A percentile compares a stretch with the other conserved stretches of the same genome.
phyloP scores from a whole-genome alignment of 2,329 filamentous ascomycete genomes.

The Aspergillus sp. region DNA sequence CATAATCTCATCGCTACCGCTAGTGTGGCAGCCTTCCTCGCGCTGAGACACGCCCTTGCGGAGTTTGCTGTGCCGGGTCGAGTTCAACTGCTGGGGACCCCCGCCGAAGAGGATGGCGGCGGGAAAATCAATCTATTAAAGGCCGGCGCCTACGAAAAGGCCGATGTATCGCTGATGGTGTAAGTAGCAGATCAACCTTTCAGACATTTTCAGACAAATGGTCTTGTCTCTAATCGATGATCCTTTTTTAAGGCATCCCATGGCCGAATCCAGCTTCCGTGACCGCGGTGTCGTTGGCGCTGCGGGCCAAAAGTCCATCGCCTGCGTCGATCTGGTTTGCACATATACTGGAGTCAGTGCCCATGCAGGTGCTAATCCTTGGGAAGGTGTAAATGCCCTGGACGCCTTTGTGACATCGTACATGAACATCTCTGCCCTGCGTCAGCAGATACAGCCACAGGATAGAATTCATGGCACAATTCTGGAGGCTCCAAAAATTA shows the following conservation, averaged over 20 bases:
- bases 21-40: conserved; percentile 43
- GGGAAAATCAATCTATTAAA: conserved; percentile 45
- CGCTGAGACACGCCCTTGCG: conserved; percentile 47
- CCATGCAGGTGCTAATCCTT: conserved; percentile 58
- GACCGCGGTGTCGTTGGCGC: conserved; percentile 25
- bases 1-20: conserved; percentile 42
- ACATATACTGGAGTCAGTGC: conserved; percentile 54
- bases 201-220: too few species aligned
- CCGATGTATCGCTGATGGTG: conserved; percentile 45
- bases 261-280: not conserved
- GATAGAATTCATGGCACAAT: conserved; percentile 56
- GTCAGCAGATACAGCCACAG: conserved; percentile 57
- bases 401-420: conserved; percentile 55
- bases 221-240: too few species aligned
- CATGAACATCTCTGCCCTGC: conserved; percentile 50
- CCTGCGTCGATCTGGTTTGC: conserved; percentile 36
- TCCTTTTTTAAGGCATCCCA: too few species aligned
- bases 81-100: conserved; percentile 38
- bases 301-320: conserved; percentile 32
- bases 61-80: conserved; percentile 40
- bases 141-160: conserved; percentile 43
- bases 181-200: conserved; percentile 20
- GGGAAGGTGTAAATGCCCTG: conserved; percentile 60
- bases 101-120: conserved; percentile 40
- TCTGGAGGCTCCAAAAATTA: conserved; percentile 53